Percentiles rank a stretch among this genome's conserved stretches.
Conservation (phyloP, 106 monocot species). For the Dioscorea zingiberensis region DNA sequence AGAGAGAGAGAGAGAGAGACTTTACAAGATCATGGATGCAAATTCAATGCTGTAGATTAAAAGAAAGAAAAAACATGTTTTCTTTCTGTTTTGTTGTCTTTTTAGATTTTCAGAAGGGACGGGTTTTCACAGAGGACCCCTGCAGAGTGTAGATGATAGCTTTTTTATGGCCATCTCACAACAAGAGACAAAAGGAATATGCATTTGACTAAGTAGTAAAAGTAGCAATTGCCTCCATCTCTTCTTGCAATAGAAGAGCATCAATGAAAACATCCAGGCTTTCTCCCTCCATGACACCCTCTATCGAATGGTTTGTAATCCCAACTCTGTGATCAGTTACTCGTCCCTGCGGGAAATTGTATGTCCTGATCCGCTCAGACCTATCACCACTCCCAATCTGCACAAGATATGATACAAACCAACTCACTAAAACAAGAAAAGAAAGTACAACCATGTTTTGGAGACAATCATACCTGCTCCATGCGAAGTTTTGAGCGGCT, state of each 20-base stretch:
- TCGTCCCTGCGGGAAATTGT: conserved; percentile 92
- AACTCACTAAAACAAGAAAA: not conserved
- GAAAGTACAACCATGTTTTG: not conserved
- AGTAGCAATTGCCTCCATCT: conserved; percentile 87
- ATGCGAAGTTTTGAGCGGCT: conserved; percentile 76
- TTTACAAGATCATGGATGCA: too few relatives aligned
- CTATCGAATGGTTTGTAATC: conserved; percentile 77
- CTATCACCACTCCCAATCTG: conserved; percentile 96
- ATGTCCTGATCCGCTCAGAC: conserved; percentile 90
- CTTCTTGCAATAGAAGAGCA: conserved; percentile 72
- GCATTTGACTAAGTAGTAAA: conserved; percentile 20
- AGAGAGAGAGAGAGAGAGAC: too few relatives aligned
- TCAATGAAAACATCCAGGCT: conserved; percentile 76
- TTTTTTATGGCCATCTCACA: too few relatives aligned
- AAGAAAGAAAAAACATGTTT: too few relatives aligned
- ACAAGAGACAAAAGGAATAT: too few relatives aligned
- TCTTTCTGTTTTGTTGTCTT: too few relatives aligned
- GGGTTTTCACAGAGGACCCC: not conserved
- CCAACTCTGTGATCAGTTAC: conserved; percentile 94
- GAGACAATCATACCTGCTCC: conserved; percentile 49
- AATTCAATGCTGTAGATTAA: too few relatives aligned
- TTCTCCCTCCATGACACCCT: conserved; percentile 78
- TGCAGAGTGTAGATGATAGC: not conserved
- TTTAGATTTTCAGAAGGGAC: too few relatives aligned
- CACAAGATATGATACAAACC: not conserved